phyloP scores from a whole-genome alignment of 345 rosid genomes.

The Camelina neglecta region DNA sequence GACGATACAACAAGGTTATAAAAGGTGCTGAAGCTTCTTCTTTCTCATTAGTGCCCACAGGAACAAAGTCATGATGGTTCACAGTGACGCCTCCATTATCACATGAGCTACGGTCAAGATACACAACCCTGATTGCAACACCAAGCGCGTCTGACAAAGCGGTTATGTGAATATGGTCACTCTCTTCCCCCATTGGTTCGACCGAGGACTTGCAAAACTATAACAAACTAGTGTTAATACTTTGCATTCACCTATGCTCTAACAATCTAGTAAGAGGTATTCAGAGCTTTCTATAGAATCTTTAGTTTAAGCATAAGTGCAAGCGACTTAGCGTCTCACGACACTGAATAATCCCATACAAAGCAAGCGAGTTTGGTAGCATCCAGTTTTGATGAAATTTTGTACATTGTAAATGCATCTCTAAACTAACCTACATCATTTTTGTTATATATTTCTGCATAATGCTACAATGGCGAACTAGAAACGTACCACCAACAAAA shows the following conservation, averaged over 20 bases:
- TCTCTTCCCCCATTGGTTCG: slow-evolving; percentile 99
- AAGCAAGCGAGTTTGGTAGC: slow-evolving; percentile 10
- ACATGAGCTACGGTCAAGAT: slow-evolving; percentile 95
- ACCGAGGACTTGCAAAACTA: slow-evolving; percentile 99
- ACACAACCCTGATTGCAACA: slow-evolving; percentile 88
- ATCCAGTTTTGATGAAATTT: not conserved
- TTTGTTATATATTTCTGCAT: not conserved
- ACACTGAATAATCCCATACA: not conserved
- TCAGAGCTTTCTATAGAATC: slow-evolving; percentile 5
- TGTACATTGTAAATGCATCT: not conserved
- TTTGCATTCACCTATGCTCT: slow-evolving; percentile 3
- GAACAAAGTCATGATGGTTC: slow-evolving; percentile 93
- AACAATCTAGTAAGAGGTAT: not conserved
- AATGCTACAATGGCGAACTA: not conserved
- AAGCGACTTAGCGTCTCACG: not conserved
- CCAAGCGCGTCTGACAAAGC: slow-evolving; percentile 94
- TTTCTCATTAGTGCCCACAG: slow-evolving; percentile 50
- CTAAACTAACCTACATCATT: not conserved
- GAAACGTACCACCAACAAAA: not conserved
- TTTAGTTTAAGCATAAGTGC: not conserved
- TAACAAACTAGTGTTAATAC: slow-evolving; percentile 31
- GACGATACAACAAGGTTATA: slow-evolving; percentile 91
- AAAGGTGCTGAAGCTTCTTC: slow-evolving; percentile 57
- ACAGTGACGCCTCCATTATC: slow-evolving; percentile 74
- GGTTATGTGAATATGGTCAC: slow-evolving; percentile 96